Evolutionary conservation across 768 basidiomycete genomes (phyloP), one percentile per base, ranked within the genome.

Genomic region (Naganishia vaughanmartiniae): DNA sequence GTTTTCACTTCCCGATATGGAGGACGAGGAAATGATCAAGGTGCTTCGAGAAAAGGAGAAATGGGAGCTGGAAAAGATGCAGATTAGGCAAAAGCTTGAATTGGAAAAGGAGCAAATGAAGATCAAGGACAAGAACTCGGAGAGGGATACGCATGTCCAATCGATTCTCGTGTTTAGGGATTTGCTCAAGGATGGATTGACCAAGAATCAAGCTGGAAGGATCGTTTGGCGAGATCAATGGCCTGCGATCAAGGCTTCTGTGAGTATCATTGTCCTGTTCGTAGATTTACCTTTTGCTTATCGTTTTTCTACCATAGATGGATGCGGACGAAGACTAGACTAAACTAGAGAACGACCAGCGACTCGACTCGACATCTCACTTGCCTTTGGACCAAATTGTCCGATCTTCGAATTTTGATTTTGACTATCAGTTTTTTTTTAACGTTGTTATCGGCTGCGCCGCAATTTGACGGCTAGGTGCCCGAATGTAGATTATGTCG

Each of bases 51-150:
- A 51, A 51, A 51, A 51, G 48, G 48, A 51, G 14, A 51, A 51
- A n/a, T 63, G 60, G 60, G 60, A 63, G 3, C 42, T 63, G 5
- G 60, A 63, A 45, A 63, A 63, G 26, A 36, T 42, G 28, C 60
- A 63, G 33, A 42, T 42, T 30, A 36, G 60, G 21, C 60, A 63
- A 63, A 63, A 63, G 60, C 60, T 63, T 26, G 60, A 63, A 34
- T 30, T 63, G 19, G 60, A 63, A 30, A 63, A 63, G 60, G 60
- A 63, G 39, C 60, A 63, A 42, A 26, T 63, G 39, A n/a, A 42
- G n/a, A 36, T 39, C 36, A 45, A 42, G 30, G 60, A 63, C 15
- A 63, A 63, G 42, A 63, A 26, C n/a, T 11, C n/a, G 26, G 60
- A 63, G 42, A 34, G 42, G 60, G 60, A 63, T 9, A 63, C 24